A percentile compares a stretch with the other conserved stretches of the same genome.
phyloP scores from a whole-genome alignment of 2,329 filamentous ascomycete species.

The Xylaria sp. region DNA sequence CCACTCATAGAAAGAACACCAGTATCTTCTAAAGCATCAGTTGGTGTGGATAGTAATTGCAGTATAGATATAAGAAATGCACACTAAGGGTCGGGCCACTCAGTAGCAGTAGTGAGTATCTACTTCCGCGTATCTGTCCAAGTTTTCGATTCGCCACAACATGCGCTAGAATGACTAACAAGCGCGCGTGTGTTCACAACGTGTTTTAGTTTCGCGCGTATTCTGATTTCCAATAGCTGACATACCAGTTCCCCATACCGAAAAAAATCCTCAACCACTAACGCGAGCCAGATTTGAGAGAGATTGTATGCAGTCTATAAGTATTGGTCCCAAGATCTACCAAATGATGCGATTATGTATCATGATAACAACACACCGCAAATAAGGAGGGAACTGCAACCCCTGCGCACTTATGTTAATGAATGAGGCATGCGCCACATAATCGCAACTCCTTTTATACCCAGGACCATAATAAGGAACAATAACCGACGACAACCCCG shows the following conservation, averaged over 20 bases:
- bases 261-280: neutral
- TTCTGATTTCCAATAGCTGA: constrained; percentile 45
- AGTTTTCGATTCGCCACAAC: neutral
- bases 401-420: neutral
- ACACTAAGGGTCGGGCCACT: no score
- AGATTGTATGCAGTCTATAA: neutral
- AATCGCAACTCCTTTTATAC: neutral
- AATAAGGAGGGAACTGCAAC: constrained; percentile 4
- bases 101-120: neutral
- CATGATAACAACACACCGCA: constrained; percentile 6
- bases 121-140: no score
- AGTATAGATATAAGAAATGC: no score
- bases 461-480: neutral
- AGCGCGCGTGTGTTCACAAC: constrained; percentile 32
- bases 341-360: no score
- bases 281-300: neutral
- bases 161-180: constrained; percentile 16
- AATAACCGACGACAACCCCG: neutral
- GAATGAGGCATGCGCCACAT: constrained; percentile 12
- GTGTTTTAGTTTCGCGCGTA: neutral
- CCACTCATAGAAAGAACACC: no score
- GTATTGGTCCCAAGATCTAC: neutral
- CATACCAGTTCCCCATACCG: constrained; percentile 29
- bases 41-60: no score
- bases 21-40: no score